These are phyloP conservation scores for Pyropia yezoensis DNA, from an alignment of 23 red algal genomes.

Conservation along the genomic window DNA sequence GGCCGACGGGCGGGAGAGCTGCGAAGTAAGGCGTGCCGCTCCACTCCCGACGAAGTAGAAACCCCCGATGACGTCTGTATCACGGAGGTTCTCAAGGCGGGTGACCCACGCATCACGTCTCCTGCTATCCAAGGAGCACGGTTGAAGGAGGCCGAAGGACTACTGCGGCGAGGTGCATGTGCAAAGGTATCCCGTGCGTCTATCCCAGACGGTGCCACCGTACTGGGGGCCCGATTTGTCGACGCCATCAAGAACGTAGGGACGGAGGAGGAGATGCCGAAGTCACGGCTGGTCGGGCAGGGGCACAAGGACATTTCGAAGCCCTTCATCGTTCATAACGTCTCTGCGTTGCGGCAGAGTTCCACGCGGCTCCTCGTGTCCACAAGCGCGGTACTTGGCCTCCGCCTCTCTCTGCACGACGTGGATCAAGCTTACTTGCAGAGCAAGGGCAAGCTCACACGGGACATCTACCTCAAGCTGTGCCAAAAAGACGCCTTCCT, in stretches of 20 bases:
- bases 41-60: too few relatives aligned
- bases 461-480: neutral
- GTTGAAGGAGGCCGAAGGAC: too few relatives aligned
- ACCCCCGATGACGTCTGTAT: too few relatives aligned
- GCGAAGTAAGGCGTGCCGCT: too few relatives aligned
- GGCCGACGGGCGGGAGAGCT: too few relatives aligned
- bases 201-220: conserved; percentile 1
- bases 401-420: neutral
- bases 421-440: too few relatives aligned
- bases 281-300: conserved; percentile 21
- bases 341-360: conserved; percentile 3
- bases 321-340: conserved; percentile 3
- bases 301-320: conserved; percentile 11
- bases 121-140: too few relatives aligned
- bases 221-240: neutral
- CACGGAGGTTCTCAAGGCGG: too few relatives aligned
- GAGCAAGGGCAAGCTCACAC: neutral
- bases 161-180: too few relatives aligned
- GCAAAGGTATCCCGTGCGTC: neutral
- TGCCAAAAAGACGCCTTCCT: neutral
- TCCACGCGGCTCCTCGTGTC: neutral
- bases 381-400: conserved; percentile 1
- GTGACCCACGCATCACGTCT: too few relatives aligned
- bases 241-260: conserved; percentile 12
- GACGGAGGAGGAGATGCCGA: conserved; percentile 14